Percentiles rank a stretch among this genome's conserved stretches.
Conservation (phyloP, 495 filamentous ascomycete species). For the Podospora pseudopauciseta region DNA sequence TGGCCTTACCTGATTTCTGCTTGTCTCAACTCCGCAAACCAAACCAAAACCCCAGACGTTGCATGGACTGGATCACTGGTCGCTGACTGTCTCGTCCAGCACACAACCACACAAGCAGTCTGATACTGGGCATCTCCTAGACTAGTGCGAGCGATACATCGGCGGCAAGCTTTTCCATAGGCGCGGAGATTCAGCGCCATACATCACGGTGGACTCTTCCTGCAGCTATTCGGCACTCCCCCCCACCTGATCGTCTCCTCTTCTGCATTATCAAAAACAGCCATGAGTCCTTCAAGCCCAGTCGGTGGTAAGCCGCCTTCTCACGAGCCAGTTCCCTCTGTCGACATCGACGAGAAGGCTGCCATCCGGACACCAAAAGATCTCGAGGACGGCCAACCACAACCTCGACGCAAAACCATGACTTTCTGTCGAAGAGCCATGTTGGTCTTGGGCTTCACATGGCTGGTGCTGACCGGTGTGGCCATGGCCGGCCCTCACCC, state of each 20-base stretch:
- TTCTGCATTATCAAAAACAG: neutral
- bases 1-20: conserved; percentile 1
- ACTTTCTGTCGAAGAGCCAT: conserved; percentile 25
- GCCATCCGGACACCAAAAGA: conserved; percentile 7
- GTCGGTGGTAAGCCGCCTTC: conserved; percentile 13
- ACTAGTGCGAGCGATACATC: conserved; percentile 2
- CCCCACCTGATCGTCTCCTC: conserved; percentile 4
- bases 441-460: conserved; percentile 29
- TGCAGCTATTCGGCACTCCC: neutral
- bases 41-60: neutral
- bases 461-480: conserved; percentile 31
- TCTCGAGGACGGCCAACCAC: conserved; percentile 10
- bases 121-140: conserved; percentile 5
- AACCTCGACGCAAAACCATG: conserved; percentile 21
- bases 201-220: neutral
- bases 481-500: conserved; percentile 24
- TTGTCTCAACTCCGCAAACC: conserved; percentile 3
- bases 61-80: neutral
- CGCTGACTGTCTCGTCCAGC: conserved; percentile 8
- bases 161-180: conserved; percentile 1
- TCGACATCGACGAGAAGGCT: conserved; percentile 14
- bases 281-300: conserved; percentile 18
- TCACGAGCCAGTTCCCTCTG: conserved; percentile 13
- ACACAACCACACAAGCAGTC: conserved; percentile 2
- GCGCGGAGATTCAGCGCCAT: neutral